Conservation (phyloP, 2,329 filamentous ascomycete genomes). For the Colletotrichum camelliae region DNA sequence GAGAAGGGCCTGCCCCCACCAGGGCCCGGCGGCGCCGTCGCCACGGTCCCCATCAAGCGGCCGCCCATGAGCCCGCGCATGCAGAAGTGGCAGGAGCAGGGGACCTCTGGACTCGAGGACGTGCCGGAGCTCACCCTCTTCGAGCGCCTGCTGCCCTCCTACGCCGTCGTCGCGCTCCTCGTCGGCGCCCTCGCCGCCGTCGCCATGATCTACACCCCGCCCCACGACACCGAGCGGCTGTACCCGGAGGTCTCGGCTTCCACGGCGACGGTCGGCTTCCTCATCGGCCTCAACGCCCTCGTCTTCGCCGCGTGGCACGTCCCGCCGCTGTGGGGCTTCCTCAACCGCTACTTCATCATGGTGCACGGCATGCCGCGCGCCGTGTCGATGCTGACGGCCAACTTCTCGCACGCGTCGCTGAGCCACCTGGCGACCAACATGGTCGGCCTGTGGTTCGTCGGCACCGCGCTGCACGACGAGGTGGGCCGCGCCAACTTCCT, state of each 20-base stretch:
- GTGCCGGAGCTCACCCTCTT: constrained; percentile 57
- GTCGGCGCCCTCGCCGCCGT: constrained; percentile 48
- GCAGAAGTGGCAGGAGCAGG: constrained; percentile 48
- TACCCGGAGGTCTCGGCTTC: constrained; percentile 67
- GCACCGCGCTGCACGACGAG: constrained; percentile 71
- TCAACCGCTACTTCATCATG: constrained; percentile 74
- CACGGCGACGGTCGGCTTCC: constrained; percentile 65
- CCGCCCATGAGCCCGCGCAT: constrained; percentile 44
- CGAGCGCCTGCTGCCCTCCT: constrained; percentile 61
- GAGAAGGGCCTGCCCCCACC: constrained; percentile 29
- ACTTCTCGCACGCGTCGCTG: constrained; percentile 72
- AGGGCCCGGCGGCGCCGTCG: constrained; percentile 53
- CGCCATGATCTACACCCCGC: constrained; percentile 49
- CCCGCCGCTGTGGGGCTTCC: constrained; percentile 66
- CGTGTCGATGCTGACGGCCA: constrained; percentile 64
- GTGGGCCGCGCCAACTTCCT: constrained; percentile 73
- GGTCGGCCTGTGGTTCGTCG: constrained; percentile 69
- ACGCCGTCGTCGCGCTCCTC: constrained; percentile 51
- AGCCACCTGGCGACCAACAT: constrained; percentile 70
- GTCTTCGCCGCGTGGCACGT: constrained; percentile 66
- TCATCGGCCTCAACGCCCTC: constrained; percentile 65
- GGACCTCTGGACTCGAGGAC: constrained; percentile 51
- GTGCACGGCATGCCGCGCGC: constrained; percentile 70
- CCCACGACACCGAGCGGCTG: constrained; percentile 48
- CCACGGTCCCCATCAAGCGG: constrained; percentile 41